phyloP scores from a whole-genome alignment of 139 green algal genomes.

The Tetraselmis chui region DNA sequence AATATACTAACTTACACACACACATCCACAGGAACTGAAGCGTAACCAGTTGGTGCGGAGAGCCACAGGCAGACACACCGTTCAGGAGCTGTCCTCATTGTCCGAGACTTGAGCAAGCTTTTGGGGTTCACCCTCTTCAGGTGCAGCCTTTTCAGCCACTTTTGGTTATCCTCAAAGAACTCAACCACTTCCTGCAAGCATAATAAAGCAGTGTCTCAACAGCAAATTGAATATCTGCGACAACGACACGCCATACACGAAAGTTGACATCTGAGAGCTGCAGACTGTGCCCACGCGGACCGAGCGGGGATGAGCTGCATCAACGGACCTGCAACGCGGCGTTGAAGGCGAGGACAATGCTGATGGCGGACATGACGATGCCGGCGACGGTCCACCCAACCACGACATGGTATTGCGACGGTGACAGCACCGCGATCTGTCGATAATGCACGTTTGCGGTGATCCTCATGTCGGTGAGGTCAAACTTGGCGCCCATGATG shows the following conservation, averaged over 20 bases:
- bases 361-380: background rate
- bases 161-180: background rate
- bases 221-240: too few species aligned
- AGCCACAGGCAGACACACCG: too few species aligned
- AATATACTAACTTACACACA: too few species aligned
- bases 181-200: background rate
- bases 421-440: background rate
- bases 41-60: too few species aligned
- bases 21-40: too few species aligned
- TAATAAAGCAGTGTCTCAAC: too few species aligned
- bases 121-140: background rate
- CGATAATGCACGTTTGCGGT: background rate
- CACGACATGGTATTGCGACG: background rate
- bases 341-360: background rate
- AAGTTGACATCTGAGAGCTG: too few species aligned
- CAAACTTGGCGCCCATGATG: background rate
- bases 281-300: too few species aligned
- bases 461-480: background rate
- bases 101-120: too few species aligned
- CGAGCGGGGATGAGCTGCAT: too few species aligned
- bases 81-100: too few species aligned
- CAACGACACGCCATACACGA: too few species aligned
- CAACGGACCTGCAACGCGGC: background rate
- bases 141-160: background rate
- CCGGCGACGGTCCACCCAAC: background rate